These are phyloP conservation scores for Cornus florida DNA, from an alignment of 148 eudicot genomes.

Conservation along the genomic window DNA sequence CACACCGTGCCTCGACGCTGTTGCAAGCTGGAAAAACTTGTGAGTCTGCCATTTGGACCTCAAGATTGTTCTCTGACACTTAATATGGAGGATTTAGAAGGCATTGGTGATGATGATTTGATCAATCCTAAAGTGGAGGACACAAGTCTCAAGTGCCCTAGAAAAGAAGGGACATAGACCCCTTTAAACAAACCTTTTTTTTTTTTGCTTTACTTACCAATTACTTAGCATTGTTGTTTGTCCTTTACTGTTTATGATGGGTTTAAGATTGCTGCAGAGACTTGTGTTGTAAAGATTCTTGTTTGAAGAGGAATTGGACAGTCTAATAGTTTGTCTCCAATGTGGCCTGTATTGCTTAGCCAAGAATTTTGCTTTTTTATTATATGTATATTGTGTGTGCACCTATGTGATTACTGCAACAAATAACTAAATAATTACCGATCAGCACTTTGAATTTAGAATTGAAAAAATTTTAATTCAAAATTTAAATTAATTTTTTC, in stretches of 20 bases:
- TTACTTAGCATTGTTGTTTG: background rate
- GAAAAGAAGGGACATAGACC: background rate
- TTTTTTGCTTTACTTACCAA: background rate
- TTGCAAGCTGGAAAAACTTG: conserved; percentile 67
- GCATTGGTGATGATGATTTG: background rate
- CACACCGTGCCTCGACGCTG: conserved; percentile 82
- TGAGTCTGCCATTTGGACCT: conserved; percentile 39
- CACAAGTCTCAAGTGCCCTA: conserved; percentile 7
- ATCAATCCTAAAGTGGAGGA: conserved; percentile 7
- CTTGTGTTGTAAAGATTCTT: background rate
- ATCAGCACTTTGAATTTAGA: too few species aligned
- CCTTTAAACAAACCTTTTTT: background rate
- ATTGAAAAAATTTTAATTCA: too few species aligned
- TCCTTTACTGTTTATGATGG: background rate
- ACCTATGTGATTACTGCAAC: too few species aligned
- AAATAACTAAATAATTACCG: too few species aligned
- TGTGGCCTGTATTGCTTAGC: conserved; percentile 4
- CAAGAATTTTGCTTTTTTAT: background rate
- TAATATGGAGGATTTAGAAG: background rate
- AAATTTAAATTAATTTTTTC: too few species aligned
- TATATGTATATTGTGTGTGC: too few species aligned
- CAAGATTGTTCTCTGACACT: background rate
- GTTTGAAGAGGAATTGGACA: background rate
- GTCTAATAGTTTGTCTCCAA: conserved; percentile 7
- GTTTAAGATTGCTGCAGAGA: background rate